Conservation (phyloP, 805 yeast species). For the Metschnikowia cerradonensis region DNA sequence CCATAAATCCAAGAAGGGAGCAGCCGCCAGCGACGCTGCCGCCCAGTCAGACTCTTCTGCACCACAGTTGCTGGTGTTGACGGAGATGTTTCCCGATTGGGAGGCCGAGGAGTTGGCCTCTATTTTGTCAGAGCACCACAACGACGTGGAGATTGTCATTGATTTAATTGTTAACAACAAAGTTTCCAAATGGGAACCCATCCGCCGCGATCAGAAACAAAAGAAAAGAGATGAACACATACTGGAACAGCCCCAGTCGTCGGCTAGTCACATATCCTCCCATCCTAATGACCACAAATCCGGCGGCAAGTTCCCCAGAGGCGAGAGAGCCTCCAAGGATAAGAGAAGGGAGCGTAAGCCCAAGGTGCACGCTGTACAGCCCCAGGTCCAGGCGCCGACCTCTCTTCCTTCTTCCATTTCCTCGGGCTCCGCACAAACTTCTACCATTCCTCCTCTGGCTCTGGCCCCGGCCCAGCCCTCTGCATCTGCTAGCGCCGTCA, state of each 20-base stretch:
- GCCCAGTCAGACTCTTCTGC: conserved; percentile 1
- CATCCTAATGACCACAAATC: conserved; percentile 4
- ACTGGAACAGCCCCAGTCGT: conserved; percentile 6
- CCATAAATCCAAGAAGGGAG: conserved; percentile 13
- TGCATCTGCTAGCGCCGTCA: conserved; percentile 15
- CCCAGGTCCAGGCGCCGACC: conserved; percentile 3
- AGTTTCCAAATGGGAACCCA: conserved; percentile 92
- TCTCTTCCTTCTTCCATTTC: conserved; percentile 6
- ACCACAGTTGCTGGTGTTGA: conserved; percentile 49
- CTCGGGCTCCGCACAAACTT: conserved; percentile 16
- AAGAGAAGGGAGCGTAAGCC: conserved; percentile 15
- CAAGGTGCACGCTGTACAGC: conserved; percentile 2
- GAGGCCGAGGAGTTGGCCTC: conserved; percentile 74
- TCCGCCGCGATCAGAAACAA: conserved; percentile 59
- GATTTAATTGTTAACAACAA: conserved; percentile 88
- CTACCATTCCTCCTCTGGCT: conserved; percentile 3
- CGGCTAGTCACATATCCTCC: conserved; percentile 6
- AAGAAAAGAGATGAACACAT: conserved; percentile 34
- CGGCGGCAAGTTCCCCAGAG: conserved; percentile 2
- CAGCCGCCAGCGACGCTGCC: conserved; percentile 8
- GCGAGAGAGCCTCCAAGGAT: conserved; percentile 16
- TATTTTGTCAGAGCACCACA: conserved; percentile 67
- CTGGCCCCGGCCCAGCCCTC: conserved; percentile 9
- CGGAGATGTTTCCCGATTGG: conserved; percentile 96
- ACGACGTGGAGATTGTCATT: conserved; percentile 74